Evolutionary conservation across 192 early-diverging fungal genomes (phyloP).

Genomic region (Backusella psychrophila): DNA sequence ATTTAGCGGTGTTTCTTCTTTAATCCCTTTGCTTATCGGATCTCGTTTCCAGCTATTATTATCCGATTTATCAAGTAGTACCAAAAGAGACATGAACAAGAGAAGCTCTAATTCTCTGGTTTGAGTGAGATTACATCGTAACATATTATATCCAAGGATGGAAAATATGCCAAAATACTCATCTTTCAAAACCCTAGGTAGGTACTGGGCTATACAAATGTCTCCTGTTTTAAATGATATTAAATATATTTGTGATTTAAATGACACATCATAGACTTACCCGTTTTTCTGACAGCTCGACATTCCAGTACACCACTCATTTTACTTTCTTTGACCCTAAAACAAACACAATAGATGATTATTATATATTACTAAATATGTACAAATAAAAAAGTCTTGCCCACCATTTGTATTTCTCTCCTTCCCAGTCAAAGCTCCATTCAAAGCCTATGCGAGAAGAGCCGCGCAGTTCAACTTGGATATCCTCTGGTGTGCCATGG

Average conservation of each 20-base stretch:
- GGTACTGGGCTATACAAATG: constrained; percentile 19
- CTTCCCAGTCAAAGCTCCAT: constrained; percentile 25
- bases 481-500: neutral
- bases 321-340: constrained; percentile 19
- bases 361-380: neutral
- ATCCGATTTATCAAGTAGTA: constrained; percentile 19
- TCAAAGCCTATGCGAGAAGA: constrained; percentile 21
- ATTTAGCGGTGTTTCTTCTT: neutral
- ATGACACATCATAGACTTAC: neutral
- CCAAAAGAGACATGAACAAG: constrained; percentile 15
- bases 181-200: constrained; percentile 16
- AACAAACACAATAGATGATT: neutral
- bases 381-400: neutral
- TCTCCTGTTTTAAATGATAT: neutral
- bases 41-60: constrained; percentile 9
- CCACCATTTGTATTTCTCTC: constrained; percentile 22
- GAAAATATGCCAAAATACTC: constrained; percentile 27
- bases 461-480: neutral
- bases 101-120: constrained; percentile 13
- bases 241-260: neutral
- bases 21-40: neutral
- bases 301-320: constrained; percentile 19
- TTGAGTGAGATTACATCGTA: constrained; percentile 7
- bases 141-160: constrained; percentile 14
- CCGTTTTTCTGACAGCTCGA: neutral